Conservation (phyloP, 208 protist genomes). For the Leishmania amazonensis region DNA sequence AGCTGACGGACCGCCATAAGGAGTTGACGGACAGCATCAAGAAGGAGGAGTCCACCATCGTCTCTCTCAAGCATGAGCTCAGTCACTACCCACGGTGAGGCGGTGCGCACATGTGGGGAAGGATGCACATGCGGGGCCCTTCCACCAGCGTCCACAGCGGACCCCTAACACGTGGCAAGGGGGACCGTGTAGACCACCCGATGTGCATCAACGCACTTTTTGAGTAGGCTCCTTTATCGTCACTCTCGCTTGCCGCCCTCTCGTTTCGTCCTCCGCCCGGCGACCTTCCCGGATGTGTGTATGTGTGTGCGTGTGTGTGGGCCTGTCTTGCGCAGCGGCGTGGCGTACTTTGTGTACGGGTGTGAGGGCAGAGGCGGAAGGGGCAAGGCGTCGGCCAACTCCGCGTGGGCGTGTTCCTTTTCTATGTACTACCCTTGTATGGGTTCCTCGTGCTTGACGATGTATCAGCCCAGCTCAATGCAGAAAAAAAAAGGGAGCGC, state of each 20-base stretch:
- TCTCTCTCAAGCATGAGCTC: slow-evolving; percentile 59
- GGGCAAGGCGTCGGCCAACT: not conserved
- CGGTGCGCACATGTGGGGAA: not conserved
- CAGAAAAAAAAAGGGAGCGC: not conserved
- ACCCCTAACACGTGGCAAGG: not conserved
- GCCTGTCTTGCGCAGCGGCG: not conserved
- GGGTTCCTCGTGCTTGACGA: not conserved
- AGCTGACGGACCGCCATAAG: slow-evolving; percentile 78
- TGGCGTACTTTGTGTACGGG: not conserved
- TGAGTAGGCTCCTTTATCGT: not conserved
- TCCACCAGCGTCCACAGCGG: not conserved
- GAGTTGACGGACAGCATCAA: slow-evolving; percentile 62
- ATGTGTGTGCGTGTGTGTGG: not conserved
- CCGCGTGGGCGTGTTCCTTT: not conserved
- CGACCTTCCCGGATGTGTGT: not conserved
- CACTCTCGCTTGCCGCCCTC: not conserved
- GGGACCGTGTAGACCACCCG: not conserved
- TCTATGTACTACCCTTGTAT: not conserved
- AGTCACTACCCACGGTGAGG: slow-evolving; percentile 58
- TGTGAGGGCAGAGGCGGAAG: not conserved
- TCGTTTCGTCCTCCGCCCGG: not conserved
- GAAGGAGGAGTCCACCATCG: slow-evolving; percentile 58
- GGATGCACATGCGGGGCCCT: not conserved
- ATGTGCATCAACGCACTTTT: not conserved
- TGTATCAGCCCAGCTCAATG: not conserved